Conservation (phyloP, 2,329 filamentous ascomycete species). For the Fusarium tjaetaba region DNA sequence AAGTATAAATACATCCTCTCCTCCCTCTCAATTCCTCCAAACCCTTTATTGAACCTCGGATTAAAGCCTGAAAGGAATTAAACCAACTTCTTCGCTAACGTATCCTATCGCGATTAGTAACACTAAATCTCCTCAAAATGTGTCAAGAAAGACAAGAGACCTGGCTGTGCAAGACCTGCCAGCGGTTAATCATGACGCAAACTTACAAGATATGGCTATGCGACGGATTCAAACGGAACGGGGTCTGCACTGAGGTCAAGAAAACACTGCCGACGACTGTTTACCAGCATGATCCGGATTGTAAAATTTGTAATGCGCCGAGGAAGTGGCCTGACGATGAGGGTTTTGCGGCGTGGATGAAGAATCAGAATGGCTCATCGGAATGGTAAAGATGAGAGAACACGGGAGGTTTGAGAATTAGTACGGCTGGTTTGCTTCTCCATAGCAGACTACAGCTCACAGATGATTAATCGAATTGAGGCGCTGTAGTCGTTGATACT, state of each 20-base stretch:
- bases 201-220: neutral
- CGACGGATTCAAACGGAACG: neutral
- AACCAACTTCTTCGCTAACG: too few species aligned
- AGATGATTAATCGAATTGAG: neutral
- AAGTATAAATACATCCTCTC: neutral
- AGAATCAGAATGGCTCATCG: neutral
- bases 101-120: too few species aligned
- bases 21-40: accelerated
- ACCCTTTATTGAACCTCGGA: accelerated
- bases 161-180: neutral
- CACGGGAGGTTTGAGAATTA: neutral
- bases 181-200: neutral
- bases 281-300: neutral
- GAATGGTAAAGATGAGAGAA: neutral
- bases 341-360: neutral
- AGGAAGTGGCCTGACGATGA: neutral
- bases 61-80: too few species aligned
- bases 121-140: neutral
- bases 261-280: neutral
- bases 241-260: neutral
- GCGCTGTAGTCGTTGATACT: neutral
- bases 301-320: neutral
- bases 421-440: too few species aligned
- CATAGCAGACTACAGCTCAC: neutral
- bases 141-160: neutral